Evolutionary conservation across 2,329 filamentous ascomycete species (phyloP).

Genomic region (Grosmannia serpens): DNA sequence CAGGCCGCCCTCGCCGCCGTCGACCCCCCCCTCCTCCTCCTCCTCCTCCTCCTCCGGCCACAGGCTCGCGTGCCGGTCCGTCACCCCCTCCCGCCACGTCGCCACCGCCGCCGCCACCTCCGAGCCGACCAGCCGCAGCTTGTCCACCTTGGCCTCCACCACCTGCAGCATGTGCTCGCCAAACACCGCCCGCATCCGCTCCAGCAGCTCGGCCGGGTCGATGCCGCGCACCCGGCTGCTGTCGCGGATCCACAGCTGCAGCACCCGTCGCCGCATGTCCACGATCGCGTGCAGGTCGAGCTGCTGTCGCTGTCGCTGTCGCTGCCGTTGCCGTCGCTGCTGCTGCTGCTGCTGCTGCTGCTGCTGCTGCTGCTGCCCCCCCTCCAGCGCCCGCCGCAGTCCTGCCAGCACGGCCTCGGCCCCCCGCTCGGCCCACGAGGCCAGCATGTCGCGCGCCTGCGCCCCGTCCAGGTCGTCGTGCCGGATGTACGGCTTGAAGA

Average conservation of each 20-base stretch:
- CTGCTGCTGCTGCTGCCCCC: slow-evolving; percentile 49
- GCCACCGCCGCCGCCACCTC: slow-evolving; percentile 52
- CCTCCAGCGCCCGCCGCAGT: slow-evolving; percentile 45
- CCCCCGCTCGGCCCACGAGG: slow-evolving; percentile 51
- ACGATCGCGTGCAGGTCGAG: slow-evolving; percentile 58
- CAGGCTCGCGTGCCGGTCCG: slow-evolving; percentile 40
- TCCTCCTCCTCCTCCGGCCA: slow-evolving; percentile 37
- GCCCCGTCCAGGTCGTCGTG: slow-evolving; percentile 61
- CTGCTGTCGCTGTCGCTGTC: not conserved
- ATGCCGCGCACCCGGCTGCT: slow-evolving; percentile 53
- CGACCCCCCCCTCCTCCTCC: not conserved
- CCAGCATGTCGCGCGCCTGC: slow-evolving; percentile 49
- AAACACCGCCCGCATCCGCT: slow-evolving; percentile 55
- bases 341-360: slow-evolving; percentile 16
- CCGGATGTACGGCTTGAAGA: slow-evolving; percentile 78
- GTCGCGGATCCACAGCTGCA: slow-evolving; percentile 66
- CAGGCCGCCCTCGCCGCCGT: slow-evolving; percentile 38
- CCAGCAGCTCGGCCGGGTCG: slow-evolving; percentile 55
- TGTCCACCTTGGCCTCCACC: slow-evolving; percentile 50
- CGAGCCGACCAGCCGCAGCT: slow-evolving; percentile 52
- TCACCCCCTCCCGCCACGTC: slow-evolving; percentile 44
- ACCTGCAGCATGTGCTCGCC: slow-evolving; percentile 56
- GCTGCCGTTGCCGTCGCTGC: not conserved
- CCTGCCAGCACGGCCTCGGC: slow-evolving; percentile 50
- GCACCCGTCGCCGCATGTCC: slow-evolving; percentile 54